These are phyloP conservation scores for Paramecium primaurelia DNA, from an alignment of 73 alveolate species.

Conservation along the genomic window DNA sequence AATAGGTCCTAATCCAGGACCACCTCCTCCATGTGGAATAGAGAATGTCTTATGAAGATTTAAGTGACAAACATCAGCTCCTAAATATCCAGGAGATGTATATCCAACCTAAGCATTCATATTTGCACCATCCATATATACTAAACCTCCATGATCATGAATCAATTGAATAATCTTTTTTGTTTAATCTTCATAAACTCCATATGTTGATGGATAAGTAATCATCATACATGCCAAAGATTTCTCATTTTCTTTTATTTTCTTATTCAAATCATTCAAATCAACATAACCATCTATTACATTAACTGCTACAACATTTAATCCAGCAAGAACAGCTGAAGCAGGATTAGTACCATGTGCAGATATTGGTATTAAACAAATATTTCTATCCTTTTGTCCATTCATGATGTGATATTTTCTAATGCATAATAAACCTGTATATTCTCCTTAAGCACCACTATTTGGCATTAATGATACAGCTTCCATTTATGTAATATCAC, in stretches of 20 bases:
- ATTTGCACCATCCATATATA: conserved; percentile 97
- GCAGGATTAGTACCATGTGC: conserved; percentile 99
- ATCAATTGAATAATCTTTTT: conserved; percentile 68
- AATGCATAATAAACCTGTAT: conserved; percentile 88
- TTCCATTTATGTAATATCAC: conserved; percentile 80
- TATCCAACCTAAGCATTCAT: conserved; percentile 90
- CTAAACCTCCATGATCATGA: conserved; percentile 84
- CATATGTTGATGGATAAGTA: conserved; percentile 96
- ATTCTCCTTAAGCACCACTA: conserved; percentile 94
- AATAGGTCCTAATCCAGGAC: conserved; percentile 98
- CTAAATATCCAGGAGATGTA: conserved; percentile 91
- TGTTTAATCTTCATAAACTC: conserved; percentile 86
- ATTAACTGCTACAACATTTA: conserved; percentile 74
- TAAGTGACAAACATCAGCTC: conserved; percentile 91
- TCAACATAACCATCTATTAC: conserved; percentile 54
- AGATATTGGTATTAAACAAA: conserved; percentile 90
- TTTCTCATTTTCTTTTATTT: conserved; percentile 76
- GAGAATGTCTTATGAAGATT: conserved; percentile 75
- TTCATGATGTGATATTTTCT: conserved; percentile 77
- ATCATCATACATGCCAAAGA: conserved; percentile 82
- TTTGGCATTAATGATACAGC: conserved; percentile 87
- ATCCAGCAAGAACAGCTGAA: conserved; percentile 80
- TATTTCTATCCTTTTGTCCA: conserved; percentile 77
- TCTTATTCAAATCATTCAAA: conserved; percentile 62
- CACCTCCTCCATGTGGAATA: conserved; percentile 99